phyloP scores from a whole-genome alignment of 2,329 filamentous ascomycete genomes.

The Cladobotryum mycophilum region DNA sequence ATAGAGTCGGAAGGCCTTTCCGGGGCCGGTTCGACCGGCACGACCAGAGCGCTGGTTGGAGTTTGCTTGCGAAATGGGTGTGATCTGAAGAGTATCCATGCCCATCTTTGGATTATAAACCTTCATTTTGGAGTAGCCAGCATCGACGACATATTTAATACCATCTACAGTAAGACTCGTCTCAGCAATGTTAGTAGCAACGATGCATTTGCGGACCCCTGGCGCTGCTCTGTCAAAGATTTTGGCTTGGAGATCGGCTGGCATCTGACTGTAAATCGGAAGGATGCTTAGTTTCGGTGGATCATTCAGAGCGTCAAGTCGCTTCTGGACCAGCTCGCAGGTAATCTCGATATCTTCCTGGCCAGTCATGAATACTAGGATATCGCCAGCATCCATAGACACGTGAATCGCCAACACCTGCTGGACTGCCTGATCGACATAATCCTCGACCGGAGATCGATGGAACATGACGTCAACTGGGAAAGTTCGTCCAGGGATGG shows the following conservation, averaged over 20 bases:
- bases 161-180: constrained; percentile 97
- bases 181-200: constrained; percentile 97
- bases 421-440: constrained; percentile 94
- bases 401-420: constrained; percentile 95
- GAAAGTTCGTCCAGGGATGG: constrained; percentile 92
- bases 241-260: constrained; percentile 92
- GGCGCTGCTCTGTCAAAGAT: constrained; percentile 91
- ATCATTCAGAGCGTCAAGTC: constrained; percentile 83
- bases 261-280: constrained; percentile 99
- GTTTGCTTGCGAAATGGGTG: constrained; percentile 95
- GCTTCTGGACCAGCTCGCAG: constrained; percentile 84
- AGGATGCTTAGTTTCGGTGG: constrained; percentile 90
- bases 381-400: constrained; percentile 86
- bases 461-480: constrained; percentile 96
- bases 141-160: constrained; percentile 98
- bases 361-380: constrained; percentile 98
- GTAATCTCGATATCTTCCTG: constrained; percentile 98
- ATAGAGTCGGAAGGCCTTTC: constrained; percentile 89
- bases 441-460: constrained; percentile 90
- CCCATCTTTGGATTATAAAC: constrained; percentile 99
- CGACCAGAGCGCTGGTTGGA: constrained; percentile 88
- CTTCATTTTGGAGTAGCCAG: constrained; percentile 94
- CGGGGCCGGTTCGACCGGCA: constrained; percentile 88
- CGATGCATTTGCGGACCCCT: constrained; percentile 92
- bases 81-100: constrained; percentile 98